A percentile compares a stretch with the other conserved stretches of the same genome.
Evolutionary conservation across 1,284 basidiomycete species (phyloP).

Genomic region (Pisolithus thermaeus): DNA sequence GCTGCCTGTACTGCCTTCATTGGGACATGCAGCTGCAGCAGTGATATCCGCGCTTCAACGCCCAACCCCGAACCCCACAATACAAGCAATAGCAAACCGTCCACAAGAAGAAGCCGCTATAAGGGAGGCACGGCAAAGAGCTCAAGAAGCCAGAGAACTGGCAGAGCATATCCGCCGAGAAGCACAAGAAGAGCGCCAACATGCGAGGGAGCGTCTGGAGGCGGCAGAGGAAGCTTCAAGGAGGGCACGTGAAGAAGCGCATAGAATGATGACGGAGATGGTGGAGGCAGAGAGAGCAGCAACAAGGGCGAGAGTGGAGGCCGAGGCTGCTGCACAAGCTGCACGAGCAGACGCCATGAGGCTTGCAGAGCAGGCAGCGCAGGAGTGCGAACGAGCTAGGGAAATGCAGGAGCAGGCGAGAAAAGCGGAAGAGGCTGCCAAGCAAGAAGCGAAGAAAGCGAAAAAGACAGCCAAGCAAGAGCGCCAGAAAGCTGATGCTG

Average conservation of each 20-base stretch:
- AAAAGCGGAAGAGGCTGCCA: too few relatives aligned
- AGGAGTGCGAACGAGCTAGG: neutral
- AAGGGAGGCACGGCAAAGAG: neutral
- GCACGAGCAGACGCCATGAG: neutral
- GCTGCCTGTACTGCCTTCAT: too few relatives aligned
- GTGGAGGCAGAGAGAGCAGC: neutral
- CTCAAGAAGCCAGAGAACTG: conserved; percentile 11
- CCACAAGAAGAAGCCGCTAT: neutral
- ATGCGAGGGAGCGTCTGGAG: neutral
- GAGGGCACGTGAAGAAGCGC: neutral
- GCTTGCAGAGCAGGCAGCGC: neutral
- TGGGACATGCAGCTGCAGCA: too few relatives aligned
- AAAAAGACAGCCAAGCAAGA: too few relatives aligned
- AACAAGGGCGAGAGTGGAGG: neutral
- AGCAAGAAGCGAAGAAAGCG: too few relatives aligned
- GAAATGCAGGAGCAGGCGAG: neutral
- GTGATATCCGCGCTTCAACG: too few relatives aligned
- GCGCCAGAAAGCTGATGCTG: too few relatives aligned
- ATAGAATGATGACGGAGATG: neutral
- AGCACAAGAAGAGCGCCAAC: neutral
- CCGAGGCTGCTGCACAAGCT: neutral
- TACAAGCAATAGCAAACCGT: neutral
- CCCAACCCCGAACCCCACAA: neutral
- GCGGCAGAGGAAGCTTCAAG: neutral
- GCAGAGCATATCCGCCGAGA: conserved; percentile 14